Base-by-base conservation (phyloP, 495 filamentous ascomycete genomes). In the Rostrohypoxylon terebratum region DNA sequence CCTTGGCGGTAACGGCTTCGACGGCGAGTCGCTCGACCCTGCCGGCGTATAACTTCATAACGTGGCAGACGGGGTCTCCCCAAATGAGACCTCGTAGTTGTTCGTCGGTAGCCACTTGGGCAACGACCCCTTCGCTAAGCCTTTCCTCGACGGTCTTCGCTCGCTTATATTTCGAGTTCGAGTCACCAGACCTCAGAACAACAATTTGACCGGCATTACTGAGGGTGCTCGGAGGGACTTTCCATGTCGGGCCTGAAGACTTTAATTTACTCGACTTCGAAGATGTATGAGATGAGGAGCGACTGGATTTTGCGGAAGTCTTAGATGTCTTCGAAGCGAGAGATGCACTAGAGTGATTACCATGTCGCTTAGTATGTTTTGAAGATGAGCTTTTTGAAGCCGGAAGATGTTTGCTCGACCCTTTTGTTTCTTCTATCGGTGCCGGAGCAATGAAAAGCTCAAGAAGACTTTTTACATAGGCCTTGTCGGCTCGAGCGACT, bases 61-160 rank as follows among this genome's bases (percentile, higher is more conserved):
- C 85, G 78, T 96, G 93, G 80, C 88, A 90, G 13, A 93, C 79
- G 0, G 91, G 92, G 77, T 96, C 93, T 0, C 93, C 93, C 84
- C 92, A 96, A 0, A 96, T 82, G 9, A 91, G 86, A 1, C 81
- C 83, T 28, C 89, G 80, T 21, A 96, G 79, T 68, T 89, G 78
- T 50, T 88, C 85, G 77, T 94, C 90, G n/a, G 82, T 87, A 2
- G 87, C 83, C 14, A 87, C 80, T 62, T 87, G 88, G 18, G 91
- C 92, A 51, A 88, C 85, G 1, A 91, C 83, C 4, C 84, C 84
- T 50, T 89, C 84, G 45, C 77, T 79, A 21, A 81, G 62, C 42
- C 76, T 68, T 69, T 81, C 78, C 70, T 81, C 82, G 1, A 84
- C 78, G 28, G 80, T 80, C 59, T 77, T 81, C 61, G 69, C 76